phyloP scores from a whole-genome alignment of 306 rosid species.

The apple (Malus domestica) region DNA sequence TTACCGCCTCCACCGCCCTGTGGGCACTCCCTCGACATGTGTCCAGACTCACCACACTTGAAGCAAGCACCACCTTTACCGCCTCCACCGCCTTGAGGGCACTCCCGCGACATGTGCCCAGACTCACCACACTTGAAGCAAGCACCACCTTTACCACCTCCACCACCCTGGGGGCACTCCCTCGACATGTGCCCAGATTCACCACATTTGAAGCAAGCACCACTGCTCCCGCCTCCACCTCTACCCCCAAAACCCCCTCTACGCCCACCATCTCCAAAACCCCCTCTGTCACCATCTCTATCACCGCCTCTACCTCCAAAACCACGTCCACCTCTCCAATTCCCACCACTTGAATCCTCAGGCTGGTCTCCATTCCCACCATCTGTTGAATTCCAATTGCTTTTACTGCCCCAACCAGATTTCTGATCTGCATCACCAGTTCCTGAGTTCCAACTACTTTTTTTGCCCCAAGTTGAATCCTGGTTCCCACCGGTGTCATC shows the following conservation, averaged over 20 bases:
- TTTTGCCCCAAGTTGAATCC: constrained; percentile 27
- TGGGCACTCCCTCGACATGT: too few species aligned
- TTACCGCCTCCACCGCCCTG: not conserved
- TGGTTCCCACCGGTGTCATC: constrained; percentile 21
- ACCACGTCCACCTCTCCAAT: constrained; percentile 25
- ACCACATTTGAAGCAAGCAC: not conserved
- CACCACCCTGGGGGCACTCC: not conserved
- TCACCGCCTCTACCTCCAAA: constrained; percentile 29
- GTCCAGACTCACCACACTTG: too few species aligned
- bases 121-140: not conserved
- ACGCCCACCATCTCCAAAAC: constrained; percentile 26
- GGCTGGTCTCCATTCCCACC: constrained; percentile 25
- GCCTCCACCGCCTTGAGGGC: not conserved
- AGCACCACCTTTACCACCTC: not conserved
- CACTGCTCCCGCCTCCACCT: constrained; percentile 9
- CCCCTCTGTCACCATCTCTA: constrained; percentile 15
- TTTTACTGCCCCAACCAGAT: constrained; percentile 23
- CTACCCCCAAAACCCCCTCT: constrained; percentile 67
- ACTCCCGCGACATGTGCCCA: not conserved
- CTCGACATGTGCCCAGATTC: not conserved
- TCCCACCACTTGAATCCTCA: constrained; percentile 20
- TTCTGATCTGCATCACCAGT: constrained; percentile 1
- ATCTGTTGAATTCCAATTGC: constrained; percentile 19
- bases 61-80: not conserved
- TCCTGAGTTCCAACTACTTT: constrained; percentile 1